Evolutionary conservation across 2,329 filamentous ascomycete species (phyloP).

Genomic region (Nothomitra cinnamomea): DNA sequence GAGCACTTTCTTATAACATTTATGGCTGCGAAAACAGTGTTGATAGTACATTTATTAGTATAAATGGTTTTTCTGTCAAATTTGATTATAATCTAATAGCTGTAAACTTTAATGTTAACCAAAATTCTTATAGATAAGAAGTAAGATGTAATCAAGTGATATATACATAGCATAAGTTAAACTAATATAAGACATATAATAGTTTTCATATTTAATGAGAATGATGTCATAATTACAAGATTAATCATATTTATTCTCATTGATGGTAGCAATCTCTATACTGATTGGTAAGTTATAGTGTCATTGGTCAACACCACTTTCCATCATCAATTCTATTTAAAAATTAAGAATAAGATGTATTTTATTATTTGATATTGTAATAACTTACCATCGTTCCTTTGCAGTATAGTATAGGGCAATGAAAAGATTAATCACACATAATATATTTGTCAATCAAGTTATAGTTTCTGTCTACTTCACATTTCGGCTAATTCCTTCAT

Average conservation of each 20-base stretch:
- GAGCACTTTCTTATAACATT: background rate
- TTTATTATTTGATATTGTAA: background rate
- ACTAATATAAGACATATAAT: background rate
- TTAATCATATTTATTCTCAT: background rate
- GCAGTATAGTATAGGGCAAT: background rate
- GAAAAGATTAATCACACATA: background rate
- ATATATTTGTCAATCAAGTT: conserved; percentile 3
- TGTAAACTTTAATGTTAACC: background rate
- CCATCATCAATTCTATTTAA: background rate
- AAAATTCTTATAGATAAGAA: background rate
- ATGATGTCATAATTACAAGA: background rate
- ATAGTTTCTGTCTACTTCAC: no score
- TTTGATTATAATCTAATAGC: background rate
- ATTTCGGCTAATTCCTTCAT: no score
- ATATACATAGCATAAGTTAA: background rate
- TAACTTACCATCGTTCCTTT: background rate
- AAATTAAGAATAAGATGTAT: background rate
- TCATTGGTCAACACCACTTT: background rate
- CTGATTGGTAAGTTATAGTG: background rate
- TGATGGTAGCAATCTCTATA: background rate
- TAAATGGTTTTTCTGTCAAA: no score
- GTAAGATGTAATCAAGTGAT: background rate
- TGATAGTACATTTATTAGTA: background rate
- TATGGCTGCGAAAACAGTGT: background rate
- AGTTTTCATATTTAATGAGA: background rate